phyloP scores from a whole-genome alignment of 306 rosid species.

The Astragalus glycyphyllos region DNA sequence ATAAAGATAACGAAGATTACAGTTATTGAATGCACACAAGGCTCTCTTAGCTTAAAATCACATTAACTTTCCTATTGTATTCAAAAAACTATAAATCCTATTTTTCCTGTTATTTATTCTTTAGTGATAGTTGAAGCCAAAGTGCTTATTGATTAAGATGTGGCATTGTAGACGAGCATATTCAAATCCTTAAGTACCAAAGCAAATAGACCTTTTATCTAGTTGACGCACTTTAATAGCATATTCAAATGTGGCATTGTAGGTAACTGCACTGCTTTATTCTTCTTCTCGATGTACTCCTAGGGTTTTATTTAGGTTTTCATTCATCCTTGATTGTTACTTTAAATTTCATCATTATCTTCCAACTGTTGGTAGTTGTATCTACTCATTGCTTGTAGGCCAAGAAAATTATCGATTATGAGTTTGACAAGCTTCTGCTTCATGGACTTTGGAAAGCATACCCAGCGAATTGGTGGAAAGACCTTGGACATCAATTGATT shows the following conservation, averaged over 20 bases:
- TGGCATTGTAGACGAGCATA: slow-evolving; percentile 28
- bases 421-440: slow-evolving; percentile 84
- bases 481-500: slow-evolving; percentile 73
- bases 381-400: slow-evolving; percentile 63
- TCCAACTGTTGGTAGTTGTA: slow-evolving; percentile 45
- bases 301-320: slow-evolving; percentile 13
- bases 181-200: slow-evolving; percentile 33
- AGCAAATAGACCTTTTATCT: slow-evolving; percentile 13
- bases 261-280: slow-evolving; percentile 20
- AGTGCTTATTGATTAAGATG: background rate
- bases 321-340: slow-evolving; percentile 29
- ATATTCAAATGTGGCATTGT: background rate
- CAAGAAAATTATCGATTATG: slow-evolving; percentile 66
- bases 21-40: slow-evolving; percentile 8
- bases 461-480: slow-evolving; percentile 93
- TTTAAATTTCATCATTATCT: slow-evolving; percentile 25
- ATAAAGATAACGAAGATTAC: slow-evolving; percentile 5
- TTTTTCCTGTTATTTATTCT: background rate
- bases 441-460: slow-evolving; percentile 86
- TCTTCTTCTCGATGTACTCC: slow-evolving; percentile 10
- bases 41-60: background rate
- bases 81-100: slow-evolving; percentile 1
- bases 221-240: slow-evolving; percentile 5
- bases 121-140: background rate
- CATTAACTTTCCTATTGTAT: background rate